phyloP scores from a whole-genome alignment of 495 filamentous ascomycete genomes.

The Podospora conica region DNA sequence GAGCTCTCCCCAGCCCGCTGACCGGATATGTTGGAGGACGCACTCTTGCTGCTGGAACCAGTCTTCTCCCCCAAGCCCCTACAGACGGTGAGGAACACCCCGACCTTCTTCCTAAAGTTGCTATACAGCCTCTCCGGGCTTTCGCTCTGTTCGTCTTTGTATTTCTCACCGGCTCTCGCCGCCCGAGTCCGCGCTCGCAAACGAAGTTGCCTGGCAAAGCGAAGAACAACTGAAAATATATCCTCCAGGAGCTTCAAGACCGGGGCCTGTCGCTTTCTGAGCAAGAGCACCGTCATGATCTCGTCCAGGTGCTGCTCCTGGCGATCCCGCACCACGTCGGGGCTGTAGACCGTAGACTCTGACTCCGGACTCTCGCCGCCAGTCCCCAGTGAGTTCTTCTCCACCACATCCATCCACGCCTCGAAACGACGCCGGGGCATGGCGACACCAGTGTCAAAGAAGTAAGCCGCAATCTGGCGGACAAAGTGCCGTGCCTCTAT shows the following conservation, averaged over 20 bases:
- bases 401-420: slow-evolving; percentile 54
- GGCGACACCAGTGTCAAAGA: slow-evolving; percentile 69
- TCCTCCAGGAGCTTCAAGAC: slow-evolving; percentile 70
- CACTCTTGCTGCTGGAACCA: slow-evolving; percentile 39
- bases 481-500: slow-evolving; percentile 77
- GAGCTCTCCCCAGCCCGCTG: slow-evolving; percentile 36
- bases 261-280: slow-evolving; percentile 62
- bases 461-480: slow-evolving; percentile 58
- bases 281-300: slow-evolving; percentile 67
- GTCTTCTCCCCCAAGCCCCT: slow-evolving; percentile 55
- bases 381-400: slow-evolving; percentile 43
- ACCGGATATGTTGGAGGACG: neutral
- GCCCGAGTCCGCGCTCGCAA: slow-evolving; percentile 18
- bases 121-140: slow-evolving; percentile 51
- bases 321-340: slow-evolving; percentile 58
- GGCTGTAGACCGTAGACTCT: slow-evolving; percentile 33
- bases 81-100: slow-evolving; percentile 61
- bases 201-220: slow-evolving; percentile 47
- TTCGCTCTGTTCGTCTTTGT: slow-evolving; percentile 23
- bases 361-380: slow-evolving; percentile 7
- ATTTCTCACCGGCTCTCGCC: neutral
- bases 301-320: slow-evolving; percentile 74
- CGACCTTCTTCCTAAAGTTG: slow-evolving; percentile 59
- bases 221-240: slow-evolving; percentile 65
- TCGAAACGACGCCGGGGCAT: slow-evolving; percentile 67